A percentile compares a stretch with the other conserved stretches of the same genome.
Evolutionary conservation across 2,329 filamentous ascomycete species (phyloP).

Genomic region (Cladophialophora immunda): DNA sequence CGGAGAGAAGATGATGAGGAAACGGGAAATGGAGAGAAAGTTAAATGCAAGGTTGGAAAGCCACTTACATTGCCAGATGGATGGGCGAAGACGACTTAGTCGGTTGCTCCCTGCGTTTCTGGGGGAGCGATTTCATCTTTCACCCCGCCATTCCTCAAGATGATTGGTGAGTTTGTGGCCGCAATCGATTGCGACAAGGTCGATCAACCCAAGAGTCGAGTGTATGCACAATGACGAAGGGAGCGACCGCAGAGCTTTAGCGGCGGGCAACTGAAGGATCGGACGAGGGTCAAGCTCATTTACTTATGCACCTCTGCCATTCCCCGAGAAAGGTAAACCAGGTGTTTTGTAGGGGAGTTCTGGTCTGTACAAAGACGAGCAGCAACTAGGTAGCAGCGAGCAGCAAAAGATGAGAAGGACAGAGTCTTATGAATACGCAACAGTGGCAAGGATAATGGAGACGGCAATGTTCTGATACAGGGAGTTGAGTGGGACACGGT

Average conservation of each 20-base stretch:
- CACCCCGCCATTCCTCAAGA: constrained; percentile 30
- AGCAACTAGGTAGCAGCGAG: not conserved
- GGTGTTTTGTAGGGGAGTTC: not conserved
- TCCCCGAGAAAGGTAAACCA: not conserved
- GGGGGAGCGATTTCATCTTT: constrained; percentile 14
- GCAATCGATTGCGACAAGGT: constrained; percentile 31
- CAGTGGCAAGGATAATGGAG: not conserved
- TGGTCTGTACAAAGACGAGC: not conserved
- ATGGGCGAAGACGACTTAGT: constrained; percentile 19
- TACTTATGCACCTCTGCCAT: not conserved
- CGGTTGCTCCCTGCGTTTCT: constrained; percentile 14
- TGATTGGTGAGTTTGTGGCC: constrained; percentile 28
- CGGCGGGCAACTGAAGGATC: constrained; percentile 1
- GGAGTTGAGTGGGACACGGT: not conserved
- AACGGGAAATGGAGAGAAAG: constrained; percentile 8
- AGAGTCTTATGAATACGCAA: not conserved
- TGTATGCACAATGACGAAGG: constrained; percentile 35
- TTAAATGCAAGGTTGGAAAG: constrained; percentile 3
- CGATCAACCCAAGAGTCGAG: constrained; percentile 25
- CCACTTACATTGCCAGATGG: constrained; percentile 21
- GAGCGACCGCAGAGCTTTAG: constrained; percentile 2
- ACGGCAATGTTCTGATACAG: not conserved
- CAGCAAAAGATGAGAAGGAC: not conserved
- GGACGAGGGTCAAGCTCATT: constrained; percentile 2
- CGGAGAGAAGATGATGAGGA: constrained; percentile 4